These are phyloP conservation scores for Penicillium decumbens DNA, from an alignment of 2,329 filamentous ascomycete genomes.

Conservation along the genomic window DNA sequence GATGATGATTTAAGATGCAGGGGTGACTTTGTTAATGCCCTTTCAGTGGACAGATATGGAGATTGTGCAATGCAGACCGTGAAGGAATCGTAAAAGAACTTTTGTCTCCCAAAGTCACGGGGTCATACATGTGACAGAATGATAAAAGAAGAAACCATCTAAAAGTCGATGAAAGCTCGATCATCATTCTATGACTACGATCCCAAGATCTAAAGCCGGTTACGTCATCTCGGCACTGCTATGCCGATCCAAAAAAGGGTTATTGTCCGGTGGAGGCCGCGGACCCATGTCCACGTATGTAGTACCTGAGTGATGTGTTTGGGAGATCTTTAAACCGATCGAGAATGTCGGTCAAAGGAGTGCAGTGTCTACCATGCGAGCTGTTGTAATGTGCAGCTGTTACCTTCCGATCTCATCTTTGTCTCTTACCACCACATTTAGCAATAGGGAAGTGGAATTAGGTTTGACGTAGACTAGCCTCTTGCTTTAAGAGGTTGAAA, in stretches of 20 bases:
- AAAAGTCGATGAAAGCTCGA: neutral
- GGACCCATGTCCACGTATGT: conserved; percentile 2
- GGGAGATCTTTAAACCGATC: neutral
- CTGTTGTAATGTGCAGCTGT: neutral
- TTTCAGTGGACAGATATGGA: neutral
- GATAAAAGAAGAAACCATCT: neutral
- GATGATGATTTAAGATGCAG: conserved; percentile 1
- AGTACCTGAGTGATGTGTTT: neutral
- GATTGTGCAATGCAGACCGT: neutral
- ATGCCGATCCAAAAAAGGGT: conserved; percentile 9
- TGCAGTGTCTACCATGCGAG: neutral
- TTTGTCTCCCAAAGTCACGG: neutral
- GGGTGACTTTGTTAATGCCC: neutral
- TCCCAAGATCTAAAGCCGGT: neutral
- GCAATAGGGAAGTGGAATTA: neutral
- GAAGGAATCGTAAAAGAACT: too few relatives aligned
- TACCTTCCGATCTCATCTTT: neutral
- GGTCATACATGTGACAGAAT: neutral
- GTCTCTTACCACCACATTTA: neutral
- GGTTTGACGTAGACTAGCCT: neutral
- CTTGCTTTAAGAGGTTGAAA: neutral
- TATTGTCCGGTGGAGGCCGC: neutral
- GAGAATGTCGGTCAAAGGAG: conserved; percentile 1
- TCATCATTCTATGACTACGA: neutral
- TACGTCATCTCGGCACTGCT: conserved; percentile 17